Evolutionary conservation across 2,329 filamentous ascomycete genomes (phyloP).

Genomic region (Ophiostoma tasmaniense): DNA sequence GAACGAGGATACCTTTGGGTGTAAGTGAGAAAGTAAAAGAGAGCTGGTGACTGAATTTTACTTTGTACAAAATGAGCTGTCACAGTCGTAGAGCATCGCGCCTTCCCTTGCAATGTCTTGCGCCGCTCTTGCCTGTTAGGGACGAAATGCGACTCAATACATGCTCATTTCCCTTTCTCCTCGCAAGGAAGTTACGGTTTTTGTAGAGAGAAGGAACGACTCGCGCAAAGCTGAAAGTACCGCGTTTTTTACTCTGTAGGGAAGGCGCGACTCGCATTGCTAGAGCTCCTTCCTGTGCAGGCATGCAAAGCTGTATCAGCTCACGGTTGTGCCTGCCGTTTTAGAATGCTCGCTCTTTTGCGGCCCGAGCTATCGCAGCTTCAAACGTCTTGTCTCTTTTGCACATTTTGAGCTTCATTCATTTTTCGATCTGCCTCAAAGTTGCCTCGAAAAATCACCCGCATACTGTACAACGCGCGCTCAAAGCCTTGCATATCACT

Average conservation of each 20-base stretch:
- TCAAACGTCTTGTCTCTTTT: not conserved
- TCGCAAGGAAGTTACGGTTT: not conserved
- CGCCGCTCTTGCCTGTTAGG: not conserved
- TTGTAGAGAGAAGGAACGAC: not conserved
- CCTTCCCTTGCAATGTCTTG: not conserved
- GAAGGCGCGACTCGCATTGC: not conserved
- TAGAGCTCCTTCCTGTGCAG: not conserved
- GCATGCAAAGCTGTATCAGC: not conserved
- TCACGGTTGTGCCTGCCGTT: not conserved
- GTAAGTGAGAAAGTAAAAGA: not conserved
- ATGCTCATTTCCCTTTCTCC: not conserved
- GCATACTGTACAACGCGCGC: not conserved
- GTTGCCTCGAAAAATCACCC: not conserved
- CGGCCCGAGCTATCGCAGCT: not conserved
- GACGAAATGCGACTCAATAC: not conserved
- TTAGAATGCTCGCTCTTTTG: not conserved
- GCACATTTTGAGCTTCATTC: not conserved
- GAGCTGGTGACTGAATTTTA: not conserved
- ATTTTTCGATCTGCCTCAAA: not conserved
- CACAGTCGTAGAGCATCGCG: not conserved
- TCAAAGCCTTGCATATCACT: not conserved
- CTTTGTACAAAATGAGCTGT: not conserved
- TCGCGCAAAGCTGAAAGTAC: not conserved
- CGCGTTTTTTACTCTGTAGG: not conserved
- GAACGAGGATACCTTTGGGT: not conserved